phyloP scores from a whole-genome alignment of 2,329 filamentous ascomycete species.

The Penicillium brevicompactum region DNA sequence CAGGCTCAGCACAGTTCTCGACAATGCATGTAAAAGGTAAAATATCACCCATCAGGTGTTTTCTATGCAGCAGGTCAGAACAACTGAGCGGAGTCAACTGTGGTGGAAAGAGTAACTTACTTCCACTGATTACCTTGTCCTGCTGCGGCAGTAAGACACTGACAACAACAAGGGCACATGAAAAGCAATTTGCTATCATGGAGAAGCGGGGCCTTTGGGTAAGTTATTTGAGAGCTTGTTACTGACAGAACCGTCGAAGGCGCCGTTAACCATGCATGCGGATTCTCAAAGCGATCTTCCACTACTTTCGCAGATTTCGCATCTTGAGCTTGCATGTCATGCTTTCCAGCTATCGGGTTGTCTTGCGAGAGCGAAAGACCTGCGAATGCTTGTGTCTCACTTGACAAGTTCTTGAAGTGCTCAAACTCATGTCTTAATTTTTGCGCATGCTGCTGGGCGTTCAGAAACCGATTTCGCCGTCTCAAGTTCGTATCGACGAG shows the following conservation, averaged over 20 bases:
- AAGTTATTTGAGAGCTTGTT: not conserved
- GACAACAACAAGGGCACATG: not conserved
- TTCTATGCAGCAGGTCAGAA: not conserved
- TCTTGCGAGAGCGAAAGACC: too few relatives aligned
- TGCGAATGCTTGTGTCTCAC: not conserved
- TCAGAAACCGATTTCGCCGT: not conserved
- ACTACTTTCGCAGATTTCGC: not conserved
- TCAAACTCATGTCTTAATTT: not conserved
- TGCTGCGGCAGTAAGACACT: not conserved
- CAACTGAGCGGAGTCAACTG: not conserved
- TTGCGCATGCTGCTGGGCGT: not conserved
- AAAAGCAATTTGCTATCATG: not conserved
- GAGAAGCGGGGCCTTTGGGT: not conserved
- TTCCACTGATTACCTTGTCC: not conserved
- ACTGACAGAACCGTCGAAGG: not conserved
- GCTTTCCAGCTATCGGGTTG: too few relatives aligned
- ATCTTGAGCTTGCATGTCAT: too few relatives aligned
- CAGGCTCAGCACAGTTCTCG: not conserved
- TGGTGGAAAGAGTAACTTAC: not conserved
- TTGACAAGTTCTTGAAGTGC: not conserved
- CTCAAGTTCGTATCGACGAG: not conserved
- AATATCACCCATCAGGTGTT: not conserved
- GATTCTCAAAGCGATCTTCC: not conserved
- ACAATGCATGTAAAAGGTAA: not conserved
- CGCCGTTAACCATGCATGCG: not conserved